Percentiles rank a stretch among this genome's conserved stretches.
phyloP scores from a whole-genome alignment of 768 basidiomycete species.

The Kwoniella bestiolae region DNA sequence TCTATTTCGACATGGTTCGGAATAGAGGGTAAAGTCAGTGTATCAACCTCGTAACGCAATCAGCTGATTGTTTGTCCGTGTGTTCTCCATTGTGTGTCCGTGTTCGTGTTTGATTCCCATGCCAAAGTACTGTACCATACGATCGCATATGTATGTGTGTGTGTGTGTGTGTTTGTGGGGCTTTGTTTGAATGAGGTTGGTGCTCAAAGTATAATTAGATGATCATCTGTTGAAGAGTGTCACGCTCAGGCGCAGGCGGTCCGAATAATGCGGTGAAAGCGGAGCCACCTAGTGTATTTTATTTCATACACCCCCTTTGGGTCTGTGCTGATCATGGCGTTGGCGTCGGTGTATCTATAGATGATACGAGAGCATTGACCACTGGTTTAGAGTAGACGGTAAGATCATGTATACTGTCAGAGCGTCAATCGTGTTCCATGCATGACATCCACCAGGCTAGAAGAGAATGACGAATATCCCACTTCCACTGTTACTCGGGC shows the following conservation, averaged over 20 bases:
- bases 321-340: neutral
- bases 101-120: neutral
- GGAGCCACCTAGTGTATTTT: no score
- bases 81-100: neutral
- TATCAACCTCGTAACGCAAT: neutral
- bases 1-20: no score
- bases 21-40: no score
- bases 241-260: no score
- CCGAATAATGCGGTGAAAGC: neutral
- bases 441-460: no score
- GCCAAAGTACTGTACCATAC: neutral
- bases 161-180: neutral
- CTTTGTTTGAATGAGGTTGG: neutral
- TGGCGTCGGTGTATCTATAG: neutral
- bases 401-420: no score
- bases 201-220: neutral
- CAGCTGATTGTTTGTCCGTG: constrained; percentile 5
- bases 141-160: neutral
- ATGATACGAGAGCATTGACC: no score
- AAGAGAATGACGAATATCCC: no score
- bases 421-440: no score
- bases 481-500: no score
- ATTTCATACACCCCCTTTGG: no score
- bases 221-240: neutral
- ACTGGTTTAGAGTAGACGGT: no score